Evolutionary conservation across 805 yeast species (phyloP).

Genomic region (Tetrapisispora pingtungensis): DNA sequence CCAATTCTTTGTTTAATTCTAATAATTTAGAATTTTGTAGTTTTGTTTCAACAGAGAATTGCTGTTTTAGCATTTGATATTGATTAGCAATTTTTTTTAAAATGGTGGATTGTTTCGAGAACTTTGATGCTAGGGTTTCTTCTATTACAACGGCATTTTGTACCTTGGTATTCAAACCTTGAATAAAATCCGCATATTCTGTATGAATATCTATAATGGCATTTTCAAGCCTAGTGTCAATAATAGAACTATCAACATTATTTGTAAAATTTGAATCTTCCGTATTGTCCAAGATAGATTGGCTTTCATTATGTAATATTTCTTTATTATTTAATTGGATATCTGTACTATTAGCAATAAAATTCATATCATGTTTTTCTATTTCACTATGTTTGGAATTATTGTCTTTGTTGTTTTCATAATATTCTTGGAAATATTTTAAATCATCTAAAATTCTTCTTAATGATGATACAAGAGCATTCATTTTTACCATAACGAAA

Average conservation of each 20-base stretch:
- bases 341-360: conserved; percentile 17
- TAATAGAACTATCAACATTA: conserved; percentile 6
- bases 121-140: conserved; percentile 11
- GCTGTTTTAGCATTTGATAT: background rate
- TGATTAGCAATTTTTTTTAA: background rate
- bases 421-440: conserved; percentile 1
- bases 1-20: conserved; percentile 3
- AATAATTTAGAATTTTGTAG: background rate
- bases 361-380: background rate
- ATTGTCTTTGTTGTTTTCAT: background rate
- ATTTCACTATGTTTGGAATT: background rate
- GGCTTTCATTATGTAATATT: background rate
- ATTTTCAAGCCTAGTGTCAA: conserved; percentile 21
- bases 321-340: conserved; percentile 1
- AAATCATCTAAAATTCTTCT: conserved; percentile 10
- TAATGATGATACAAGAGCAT: conserved; percentile 17
- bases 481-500: conserved; percentile 22
- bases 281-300: background rate
- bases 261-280: background rate
- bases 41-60: background rate
- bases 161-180: conserved; percentile 16
- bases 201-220: conserved; percentile 23
- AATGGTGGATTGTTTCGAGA: conserved; percentile 14
- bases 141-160: conserved; percentile 14
- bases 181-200: conserved; percentile 23